These are phyloP conservation scores for Phytophthora tubulina DNA, from an alignment of 352 stramenopile species.

Conservation along the genomic window DNA sequence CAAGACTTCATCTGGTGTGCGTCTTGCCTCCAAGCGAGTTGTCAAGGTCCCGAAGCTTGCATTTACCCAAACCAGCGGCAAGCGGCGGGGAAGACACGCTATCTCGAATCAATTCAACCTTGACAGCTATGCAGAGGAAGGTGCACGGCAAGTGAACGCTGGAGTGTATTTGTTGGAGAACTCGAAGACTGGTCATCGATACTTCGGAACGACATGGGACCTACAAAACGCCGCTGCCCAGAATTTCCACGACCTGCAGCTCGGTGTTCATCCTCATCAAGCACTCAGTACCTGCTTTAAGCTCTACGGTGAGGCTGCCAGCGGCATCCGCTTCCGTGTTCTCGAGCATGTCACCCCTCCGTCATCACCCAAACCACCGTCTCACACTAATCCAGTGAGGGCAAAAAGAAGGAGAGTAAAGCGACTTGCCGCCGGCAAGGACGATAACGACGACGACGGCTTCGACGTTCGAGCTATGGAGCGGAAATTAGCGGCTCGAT, in stretches of 20 bases:
- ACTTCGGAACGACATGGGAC: conserved; percentile 81
- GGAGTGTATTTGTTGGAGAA: conserved; percentile 78
- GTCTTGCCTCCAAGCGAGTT: conserved; percentile 35
- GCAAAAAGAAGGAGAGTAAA: conserved; percentile 21
- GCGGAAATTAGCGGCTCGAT: conserved; percentile 44
- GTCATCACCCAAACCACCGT: conserved; percentile 4
- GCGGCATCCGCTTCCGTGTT: conserved; percentile 62
- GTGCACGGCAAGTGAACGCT: conserved; percentile 57
- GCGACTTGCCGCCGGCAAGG: conserved; percentile 2
- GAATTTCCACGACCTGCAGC: conserved; percentile 55
- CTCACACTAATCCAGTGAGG: conserved; percentile 10
- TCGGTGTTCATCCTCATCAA: conserved; percentile 53
- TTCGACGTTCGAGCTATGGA: conserved; percentile 76
- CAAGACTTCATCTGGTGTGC: conserved; percentile 8
- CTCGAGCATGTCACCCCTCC: conserved; percentile 58
- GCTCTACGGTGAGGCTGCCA: conserved; percentile 50
- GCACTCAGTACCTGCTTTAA: conserved; percentile 56
- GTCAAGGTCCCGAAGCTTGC: conserved; percentile 44
- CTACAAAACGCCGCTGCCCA: conserved; percentile 64
- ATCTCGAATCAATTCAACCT: conserved; percentile 46
- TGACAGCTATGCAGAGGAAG: conserved; percentile 16
- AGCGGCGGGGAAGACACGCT: conserved; percentile 18
- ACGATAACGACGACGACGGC: conserved; percentile 10
- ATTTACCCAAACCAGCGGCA: conserved; percentile 7
- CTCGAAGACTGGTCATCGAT: conserved; percentile 64